These are phyloP conservation scores for Fusarium sp. DNA, from an alignment of 2,329 filamentous ascomycete genomes.

Conservation along the genomic window DNA sequence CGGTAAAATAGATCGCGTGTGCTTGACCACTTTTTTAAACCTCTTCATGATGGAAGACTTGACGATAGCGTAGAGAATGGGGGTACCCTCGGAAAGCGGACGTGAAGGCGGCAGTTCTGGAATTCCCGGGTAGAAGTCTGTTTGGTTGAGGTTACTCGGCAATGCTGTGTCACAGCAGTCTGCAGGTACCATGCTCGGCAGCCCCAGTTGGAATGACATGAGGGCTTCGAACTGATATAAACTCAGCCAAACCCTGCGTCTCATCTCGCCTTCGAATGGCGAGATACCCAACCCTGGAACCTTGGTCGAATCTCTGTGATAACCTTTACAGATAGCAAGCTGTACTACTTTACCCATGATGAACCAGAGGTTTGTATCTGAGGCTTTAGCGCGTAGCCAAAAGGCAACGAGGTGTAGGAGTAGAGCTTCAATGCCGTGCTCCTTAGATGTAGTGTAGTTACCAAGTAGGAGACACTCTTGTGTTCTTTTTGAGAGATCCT, in stretches of 20 bases:
- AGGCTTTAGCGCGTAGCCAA: slow-evolving; percentile 45
- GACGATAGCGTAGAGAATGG: slow-evolving; percentile 47
- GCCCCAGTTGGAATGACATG: slow-evolving; percentile 61
- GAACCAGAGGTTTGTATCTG: slow-evolving; percentile 59
- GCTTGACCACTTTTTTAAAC: slow-evolving; percentile 44
- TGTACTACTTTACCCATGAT: slow-evolving; percentile 59
- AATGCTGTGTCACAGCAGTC: slow-evolving; percentile 40
- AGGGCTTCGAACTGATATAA: slow-evolving; percentile 60
- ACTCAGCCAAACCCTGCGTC: slow-evolving; percentile 61
- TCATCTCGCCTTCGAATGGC: slow-evolving; percentile 62
- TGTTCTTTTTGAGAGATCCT: slow-evolving; percentile 47
- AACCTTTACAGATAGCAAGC: slow-evolving; percentile 62
- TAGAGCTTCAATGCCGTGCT: slow-evolving; percentile 60
- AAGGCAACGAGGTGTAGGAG: slow-evolving; percentile 58
- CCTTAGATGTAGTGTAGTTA: slow-evolving; percentile 57
- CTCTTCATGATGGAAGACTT: slow-evolving; percentile 48
- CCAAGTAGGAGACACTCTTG: slow-evolving; percentile 60
- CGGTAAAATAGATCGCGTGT: slow-evolving; percentile 27
- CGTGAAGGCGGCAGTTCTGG: slow-evolving; percentile 32
- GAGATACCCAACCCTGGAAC: slow-evolving; percentile 52
- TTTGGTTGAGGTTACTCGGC: slow-evolving; percentile 42
- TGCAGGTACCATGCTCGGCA: slow-evolving; percentile 60
- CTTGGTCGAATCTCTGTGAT: slow-evolving; percentile 60
- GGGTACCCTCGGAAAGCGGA: slow-evolving; percentile 33
- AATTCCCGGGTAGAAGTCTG: slow-evolving; percentile 31